Evolutionary conservation across 805 yeast genomes (phyloP).

Genomic region (Blastobotrys parvus): DNA sequence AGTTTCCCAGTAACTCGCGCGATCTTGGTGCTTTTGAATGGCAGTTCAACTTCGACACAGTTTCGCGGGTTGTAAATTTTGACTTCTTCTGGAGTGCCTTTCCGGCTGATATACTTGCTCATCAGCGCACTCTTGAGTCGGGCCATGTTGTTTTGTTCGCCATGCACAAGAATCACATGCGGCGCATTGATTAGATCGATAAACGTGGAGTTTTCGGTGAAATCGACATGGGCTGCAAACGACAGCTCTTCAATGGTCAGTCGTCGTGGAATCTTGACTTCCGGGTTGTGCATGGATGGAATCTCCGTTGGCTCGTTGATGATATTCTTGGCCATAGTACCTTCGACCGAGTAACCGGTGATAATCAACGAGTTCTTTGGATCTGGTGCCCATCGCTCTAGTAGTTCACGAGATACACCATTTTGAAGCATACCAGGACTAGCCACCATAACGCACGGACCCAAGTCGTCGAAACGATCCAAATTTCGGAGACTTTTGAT

Average conservation of each 20-base stretch:
- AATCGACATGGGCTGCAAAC: constrained; percentile 99
- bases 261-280: constrained; percentile 76
- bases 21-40: constrained; percentile 73
- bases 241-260: constrained; percentile 86
- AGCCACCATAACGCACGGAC: constrained; percentile 94
- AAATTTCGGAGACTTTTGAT: constrained; percentile 71
- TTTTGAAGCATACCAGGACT: constrained; percentile 98
- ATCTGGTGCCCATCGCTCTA: constrained; percentile 97
- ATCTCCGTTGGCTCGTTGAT: constrained; percentile 87
- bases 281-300: constrained; percentile 75
- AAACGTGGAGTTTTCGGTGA: constrained; percentile 83
- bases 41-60: constrained; percentile 68
- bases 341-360: constrained; percentile 98
- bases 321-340: constrained; percentile 90
- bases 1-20: constrained; percentile 67
- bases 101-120: constrained; percentile 73
- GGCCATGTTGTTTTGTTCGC: constrained; percentile 98
- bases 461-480: constrained; percentile 83
- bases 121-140: constrained; percentile 85
- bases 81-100: constrained; percentile 82
- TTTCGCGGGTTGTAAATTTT: constrained; percentile 88
- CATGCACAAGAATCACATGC: constrained; percentile 87
- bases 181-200: constrained; percentile 82
- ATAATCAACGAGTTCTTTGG: constrained; percentile 77
- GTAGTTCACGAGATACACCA: constrained; percentile 83